A percentile compares a stretch with the other conserved stretches of the same genome.
Conservation (phyloP, 176 grass and related monocot species). For the Chloris gayana region DNA sequence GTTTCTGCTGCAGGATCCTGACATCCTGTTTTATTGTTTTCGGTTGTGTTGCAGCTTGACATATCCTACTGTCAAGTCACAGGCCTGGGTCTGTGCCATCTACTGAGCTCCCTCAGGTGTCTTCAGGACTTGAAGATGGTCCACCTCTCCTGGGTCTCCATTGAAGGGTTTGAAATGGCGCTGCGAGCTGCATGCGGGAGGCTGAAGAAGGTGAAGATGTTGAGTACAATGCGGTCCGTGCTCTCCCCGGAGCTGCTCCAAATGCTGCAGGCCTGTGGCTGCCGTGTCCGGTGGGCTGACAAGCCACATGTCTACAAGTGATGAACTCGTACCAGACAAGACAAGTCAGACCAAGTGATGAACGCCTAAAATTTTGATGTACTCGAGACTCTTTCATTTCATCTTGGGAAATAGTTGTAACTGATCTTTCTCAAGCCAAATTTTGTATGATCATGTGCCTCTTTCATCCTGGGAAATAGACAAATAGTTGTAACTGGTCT, state of each 20-base stretch:
- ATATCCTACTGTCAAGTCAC: constrained; percentile 81
- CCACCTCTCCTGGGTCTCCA: constrained; percentile 64
- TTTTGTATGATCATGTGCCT: background rate
- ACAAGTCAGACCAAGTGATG: background rate
- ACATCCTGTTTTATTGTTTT: background rate
- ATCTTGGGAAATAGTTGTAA: no score
- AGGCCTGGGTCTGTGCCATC: constrained; percentile 59
- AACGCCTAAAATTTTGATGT: background rate
- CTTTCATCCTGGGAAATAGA: no score
- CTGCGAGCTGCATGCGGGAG: constrained; percentile 48
- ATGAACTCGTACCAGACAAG: background rate
- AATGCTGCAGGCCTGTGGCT: constrained; percentile 52
- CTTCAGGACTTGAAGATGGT: constrained; percentile 83
- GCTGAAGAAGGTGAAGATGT: constrained; percentile 83
- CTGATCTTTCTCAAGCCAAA: background rate
- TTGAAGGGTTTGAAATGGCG: constrained; percentile 68
- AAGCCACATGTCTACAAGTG: constrained; percentile 41
- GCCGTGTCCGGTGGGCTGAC: constrained; percentile 66
- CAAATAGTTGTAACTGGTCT: no score
- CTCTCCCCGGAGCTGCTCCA: constrained; percentile 61
- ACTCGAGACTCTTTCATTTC: background rate
- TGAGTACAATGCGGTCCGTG: constrained; percentile 48
- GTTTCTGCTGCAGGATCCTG: background rate
- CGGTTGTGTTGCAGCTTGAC: constrained; percentile 49
- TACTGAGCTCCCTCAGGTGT: constrained; percentile 65